Base-by-base conservation (phyloP, 106 monocot species). In the Allium sativum region DNA sequence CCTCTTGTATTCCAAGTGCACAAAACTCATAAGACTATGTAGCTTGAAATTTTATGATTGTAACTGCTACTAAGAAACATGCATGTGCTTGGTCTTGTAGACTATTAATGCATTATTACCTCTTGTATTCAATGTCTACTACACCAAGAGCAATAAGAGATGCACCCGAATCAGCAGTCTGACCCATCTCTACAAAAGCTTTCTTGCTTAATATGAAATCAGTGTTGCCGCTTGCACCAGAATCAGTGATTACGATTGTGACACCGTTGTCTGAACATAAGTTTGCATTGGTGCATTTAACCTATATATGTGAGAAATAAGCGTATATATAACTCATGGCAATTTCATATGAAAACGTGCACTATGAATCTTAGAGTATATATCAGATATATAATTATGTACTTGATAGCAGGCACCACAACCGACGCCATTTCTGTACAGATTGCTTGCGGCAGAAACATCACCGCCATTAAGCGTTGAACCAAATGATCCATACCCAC, bases 391-490 rank as follows among this genome's bases (percentile, higher is more conserved):
- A 6, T 21, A 19, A 10, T 12, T 65, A 21, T 22, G 20, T 19
- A 83, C 87, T 64, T 82, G 82, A 44, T 87, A 87, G 68, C 87
- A 87, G 60, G 87, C 82, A 58, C 85, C 85, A 72, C 85, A 85
- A 0, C 85, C 85, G 7, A 81, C 71, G 8, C 85, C 85, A 56
- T 75, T 78, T 45, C 80, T 74, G 67, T 85, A 85, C n/a, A 85
- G 85, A 65, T 31, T 65, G 44, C 77, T 77, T 12, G 85, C 77
- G 21, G 81, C 85, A 8, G 85, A 85, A 61, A 85, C 85, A 74
- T 85, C 85, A 0, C 85, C 81, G 15, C 80, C 81, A 44, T 85
- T 81, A 50, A 85, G 71, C 22, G 73, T 77, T 15, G 81, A 74
- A n/a, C 81, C 85, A 17, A 68, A 81, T 9, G 74, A 62, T 1